Base-by-base conservation (phyloP, 2,329 filamentous ascomycete genomes). In the Ustilaginoidea virens region DNA sequence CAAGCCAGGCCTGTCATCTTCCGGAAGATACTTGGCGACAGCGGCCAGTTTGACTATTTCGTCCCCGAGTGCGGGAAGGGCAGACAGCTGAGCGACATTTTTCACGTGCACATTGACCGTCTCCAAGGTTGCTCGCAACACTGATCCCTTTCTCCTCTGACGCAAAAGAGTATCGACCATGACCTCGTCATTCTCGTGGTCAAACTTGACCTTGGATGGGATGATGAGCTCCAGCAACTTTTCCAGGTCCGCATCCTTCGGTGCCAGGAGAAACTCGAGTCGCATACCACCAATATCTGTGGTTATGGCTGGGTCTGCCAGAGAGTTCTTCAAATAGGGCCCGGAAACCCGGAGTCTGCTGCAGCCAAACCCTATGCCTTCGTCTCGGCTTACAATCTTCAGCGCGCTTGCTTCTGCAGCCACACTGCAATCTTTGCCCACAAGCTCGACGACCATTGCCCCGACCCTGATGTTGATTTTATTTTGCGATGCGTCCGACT, bases 21-120 rank as follows among this genome's bases (percentile, higher is more conserved):
- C 87, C 0, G 90, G 87, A 3, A 98, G 63, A 48, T 96, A 96
- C 47, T 94, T 96, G 5, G 87, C 71, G 16, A 98, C 83, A 1
- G 75, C 86, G 1, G 85, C 81, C 5, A 98, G 61, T 39, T 80
- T 82, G 5, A 77, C 66, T 27, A 96, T 50, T 43, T 98, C 90
- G 37, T 80, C 75, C 1, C 69, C 76, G 7, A 98, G 64, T 8
- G 66, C 65, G 6, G 76, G 69, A 10, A 98, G 60, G 23, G 70
- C 68, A 7, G 69, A 60, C 11, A 93, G 56, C 38, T 78, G 71
- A 8, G 69, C 59, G 22, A 82, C 53, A 35, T 74, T 71, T 6
- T 63, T 61, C 11, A 90, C 55, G 4, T 66, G 60, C 14, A 76
- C 56, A 28, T 74, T 71, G 12, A 85, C 51, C 17, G 66, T 65